Conservation (phyloP, 495 filamentous ascomycete genomes). For the Daldinia grandis region DNA sequence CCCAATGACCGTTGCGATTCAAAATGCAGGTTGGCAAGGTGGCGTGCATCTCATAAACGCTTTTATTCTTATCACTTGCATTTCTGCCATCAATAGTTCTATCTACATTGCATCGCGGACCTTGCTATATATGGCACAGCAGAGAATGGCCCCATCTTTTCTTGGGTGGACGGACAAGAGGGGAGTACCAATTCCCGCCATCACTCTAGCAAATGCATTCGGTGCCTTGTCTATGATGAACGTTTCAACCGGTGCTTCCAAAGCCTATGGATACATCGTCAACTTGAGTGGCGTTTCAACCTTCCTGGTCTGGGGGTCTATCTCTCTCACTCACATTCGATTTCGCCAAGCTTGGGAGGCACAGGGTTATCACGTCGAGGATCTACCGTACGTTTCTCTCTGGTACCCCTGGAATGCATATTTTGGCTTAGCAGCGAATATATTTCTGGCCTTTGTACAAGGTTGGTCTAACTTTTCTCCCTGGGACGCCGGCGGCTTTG, state of each 20-base stretch:
- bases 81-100: constrained; percentile 74
- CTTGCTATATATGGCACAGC: constrained; percentile 71
- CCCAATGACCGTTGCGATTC: constrained; percentile 69
- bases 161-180: constrained; percentile 69
- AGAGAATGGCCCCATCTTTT: constrained; percentile 69
- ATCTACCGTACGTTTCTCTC: constrained; percentile 66
- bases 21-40: constrained; percentile 62
- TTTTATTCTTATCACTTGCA: constrained; percentile 73
- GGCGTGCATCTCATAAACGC: constrained; percentile 75
- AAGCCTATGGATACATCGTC: constrained; percentile 62
- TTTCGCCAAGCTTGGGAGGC: constrained; percentile 65
- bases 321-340: constrained; percentile 72
- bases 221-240: constrained; percentile 75
- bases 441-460: constrained; percentile 72
- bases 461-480: constrained; percentile 64
- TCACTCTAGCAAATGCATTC: constrained; percentile 69
- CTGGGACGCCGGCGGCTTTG: constrained; percentile 66
- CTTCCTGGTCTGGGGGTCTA: constrained; percentile 73
- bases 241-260: constrained; percentile 65
- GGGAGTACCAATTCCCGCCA: constrained; percentile 71
- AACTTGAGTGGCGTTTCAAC: constrained; percentile 65
- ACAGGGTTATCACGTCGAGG: constrained; percentile 62
- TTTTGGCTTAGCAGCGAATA: constrained; percentile 64
- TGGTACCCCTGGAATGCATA: constrained; percentile 72
- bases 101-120: constrained; percentile 74